Evolutionary conservation across 192 early-diverging fungal species (phyloP).

Genomic region (Coemansia sp.): DNA sequence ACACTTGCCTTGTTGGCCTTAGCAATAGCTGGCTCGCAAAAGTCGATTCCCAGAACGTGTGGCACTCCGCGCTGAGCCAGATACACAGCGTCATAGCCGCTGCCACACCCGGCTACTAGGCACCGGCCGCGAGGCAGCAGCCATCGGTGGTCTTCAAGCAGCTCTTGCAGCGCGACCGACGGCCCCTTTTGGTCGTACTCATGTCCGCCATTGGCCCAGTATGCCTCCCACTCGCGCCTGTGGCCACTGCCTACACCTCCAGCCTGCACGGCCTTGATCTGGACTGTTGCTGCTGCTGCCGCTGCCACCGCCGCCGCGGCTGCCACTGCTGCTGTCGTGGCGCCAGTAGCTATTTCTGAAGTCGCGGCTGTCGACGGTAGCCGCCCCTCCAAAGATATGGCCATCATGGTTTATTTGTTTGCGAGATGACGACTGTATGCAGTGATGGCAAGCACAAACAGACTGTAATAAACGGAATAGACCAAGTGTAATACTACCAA

Average conservation of each 20-base stretch:
- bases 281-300: not conserved
- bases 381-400: conserved; percentile 26
- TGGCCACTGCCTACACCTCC: not conserved
- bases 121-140: conserved; percentile 43
- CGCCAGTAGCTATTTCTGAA: not conserved
- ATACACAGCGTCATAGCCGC: conserved; percentile 71
- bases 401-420: conserved; percentile 14
- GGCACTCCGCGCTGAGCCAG: conserved; percentile 53
- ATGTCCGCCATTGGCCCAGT: conserved; percentile 15
- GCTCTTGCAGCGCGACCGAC: conserved; percentile 33
- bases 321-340: not conserved
- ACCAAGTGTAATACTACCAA: too few species aligned
- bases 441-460: too few species aligned
- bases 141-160: conserved; percentile 40
- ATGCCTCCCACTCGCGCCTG: conserved; percentile 24
- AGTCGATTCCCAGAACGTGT: conserved; percentile 59
- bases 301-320: not conserved
- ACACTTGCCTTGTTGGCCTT: conserved; percentile 30
- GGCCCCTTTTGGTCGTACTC: conserved; percentile 22
- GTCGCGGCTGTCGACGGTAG: not conserved
- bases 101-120: conserved; percentile 45
- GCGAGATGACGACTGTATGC: not conserved
- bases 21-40: conserved; percentile 58
- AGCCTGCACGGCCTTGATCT: not conserved
- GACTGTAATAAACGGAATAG: too few species aligned